Base-by-base conservation (phyloP, 495 filamentous ascomycete species). In the Penicillium crystallinum region DNA sequence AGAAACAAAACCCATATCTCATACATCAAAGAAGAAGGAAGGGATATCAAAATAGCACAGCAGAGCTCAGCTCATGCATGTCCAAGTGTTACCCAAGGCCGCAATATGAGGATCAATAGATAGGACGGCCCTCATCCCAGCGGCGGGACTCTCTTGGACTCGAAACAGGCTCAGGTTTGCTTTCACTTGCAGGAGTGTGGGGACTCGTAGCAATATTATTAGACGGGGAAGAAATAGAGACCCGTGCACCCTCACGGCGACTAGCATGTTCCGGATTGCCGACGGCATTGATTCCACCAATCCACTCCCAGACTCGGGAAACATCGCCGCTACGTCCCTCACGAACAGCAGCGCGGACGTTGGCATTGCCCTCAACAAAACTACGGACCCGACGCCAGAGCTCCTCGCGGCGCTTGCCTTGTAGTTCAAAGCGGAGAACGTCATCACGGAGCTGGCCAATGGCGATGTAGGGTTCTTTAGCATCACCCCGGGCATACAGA, bases 231-330 rank as follows among this genome's bases (percentile, higher is more conserved):
- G 55, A 34, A 21, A 63, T 36, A 12, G 70, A 66, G 25, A 65
- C 64, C 10, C 65, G 61, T 68, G 56, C 79, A 78, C 64, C 78
- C 77, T 49, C 78, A 64, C 72, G 65, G 12, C 58, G 60, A 35
- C 53, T 42, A 40, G 61, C 62, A 10, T 58, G 51, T 7, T 64
- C 64, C 17, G 59, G 51, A 36, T 75, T 73, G 31, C 68, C 67
- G 17, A 77, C 78, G 19, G 73, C 67, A 21, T 70, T 65, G 39
- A 74, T 70, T n/a, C 77, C 73, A 25, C 93, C 93, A 64, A 96
- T 91, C 93, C 93, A 99, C 65, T 96, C 92, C 93, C 93, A 99
- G 15, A 88, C 85, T 41, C 89, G 79, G 12, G 87, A 84, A 45
- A 97, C 81, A 64, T 99, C 93, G 15, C 93, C 93, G 55, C 80